Percentiles rank a stretch among this genome's conserved stretches.
Evolutionary conservation across 768 basidiomycete species (phyloP).

Genomic region (Candolleomyces aberdarensis): DNA sequence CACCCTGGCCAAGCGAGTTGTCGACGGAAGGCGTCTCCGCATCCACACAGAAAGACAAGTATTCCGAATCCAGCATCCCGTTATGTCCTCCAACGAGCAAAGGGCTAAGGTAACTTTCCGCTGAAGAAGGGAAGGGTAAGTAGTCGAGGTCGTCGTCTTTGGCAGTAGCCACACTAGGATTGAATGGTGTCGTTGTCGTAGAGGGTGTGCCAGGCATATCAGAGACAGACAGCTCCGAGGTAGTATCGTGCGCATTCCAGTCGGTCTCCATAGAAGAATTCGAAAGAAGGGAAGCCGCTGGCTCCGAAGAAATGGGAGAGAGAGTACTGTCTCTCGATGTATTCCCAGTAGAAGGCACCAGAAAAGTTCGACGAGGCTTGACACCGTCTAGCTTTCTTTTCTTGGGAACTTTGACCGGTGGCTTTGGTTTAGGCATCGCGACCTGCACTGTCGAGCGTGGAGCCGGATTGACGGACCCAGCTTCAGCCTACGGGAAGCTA

Average conservation of each 20-base stretch:
- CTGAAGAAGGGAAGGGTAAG: not conserved
- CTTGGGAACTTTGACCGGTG: not conserved
- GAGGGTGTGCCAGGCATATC: not conserved
- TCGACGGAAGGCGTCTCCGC: slow-evolving; percentile 14
- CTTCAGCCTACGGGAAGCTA: not conserved
- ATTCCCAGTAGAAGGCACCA: not conserved
- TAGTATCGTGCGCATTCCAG: not conserved
- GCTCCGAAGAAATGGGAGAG: slow-evolving; percentile 1
- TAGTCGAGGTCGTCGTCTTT: not conserved
- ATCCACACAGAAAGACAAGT: slow-evolving; percentile 7
- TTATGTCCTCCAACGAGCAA: not conserved
- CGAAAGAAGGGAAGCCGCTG: not conserved
- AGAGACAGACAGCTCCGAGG: not conserved
- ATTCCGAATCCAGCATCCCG: slow-evolving; percentile 12
- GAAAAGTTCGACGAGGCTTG: not conserved
- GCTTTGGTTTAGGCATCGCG: not conserved
- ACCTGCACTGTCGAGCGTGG: not conserved
- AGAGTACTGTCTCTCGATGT: not conserved
- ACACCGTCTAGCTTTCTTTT: not conserved
- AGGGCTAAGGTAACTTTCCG: not conserved
- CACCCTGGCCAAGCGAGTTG: slow-evolving; percentile 35
- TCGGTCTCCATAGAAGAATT: not conserved
- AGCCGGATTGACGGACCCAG: not conserved
- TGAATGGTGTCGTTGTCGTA: not conserved
- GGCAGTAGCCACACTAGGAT: no score